phyloP scores from a whole-genome alignment of 306 rosid genomes.

The Lathyrus sativus region DNA sequence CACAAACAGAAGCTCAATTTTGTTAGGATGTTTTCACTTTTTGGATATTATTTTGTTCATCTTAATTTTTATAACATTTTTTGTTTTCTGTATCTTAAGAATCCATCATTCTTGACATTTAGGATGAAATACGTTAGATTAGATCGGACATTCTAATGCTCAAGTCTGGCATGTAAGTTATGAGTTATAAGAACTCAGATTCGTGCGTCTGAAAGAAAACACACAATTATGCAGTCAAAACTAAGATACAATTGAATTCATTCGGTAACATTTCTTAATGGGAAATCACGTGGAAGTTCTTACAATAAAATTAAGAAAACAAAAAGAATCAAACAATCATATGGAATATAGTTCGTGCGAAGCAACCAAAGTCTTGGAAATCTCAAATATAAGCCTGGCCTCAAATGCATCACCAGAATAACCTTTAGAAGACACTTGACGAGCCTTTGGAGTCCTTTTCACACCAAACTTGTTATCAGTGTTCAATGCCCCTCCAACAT shows the following conservation, averaged over 20 bases:
- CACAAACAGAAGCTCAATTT: background rate
- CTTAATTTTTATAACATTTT: background rate
- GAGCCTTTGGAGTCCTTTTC: conserved; percentile 40
- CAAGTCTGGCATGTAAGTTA: background rate
- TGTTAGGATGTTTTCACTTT: background rate
- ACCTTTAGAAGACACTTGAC: background rate
- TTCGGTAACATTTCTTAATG: background rate
- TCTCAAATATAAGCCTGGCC: conserved; percentile 51
- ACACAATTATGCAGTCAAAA: background rate
- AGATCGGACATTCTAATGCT: background rate
- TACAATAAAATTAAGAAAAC: background rate
- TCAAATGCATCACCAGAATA: conserved; percentile 49
- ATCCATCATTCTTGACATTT: background rate
- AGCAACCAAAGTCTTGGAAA: conserved; percentile 49
- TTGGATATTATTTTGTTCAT: background rate
- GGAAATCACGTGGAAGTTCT: background rate
- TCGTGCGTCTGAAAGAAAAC: background rate
- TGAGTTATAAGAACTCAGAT: background rate
- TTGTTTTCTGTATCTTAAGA: conserved; percentile 6
- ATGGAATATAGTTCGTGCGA: conserved; percentile 39
- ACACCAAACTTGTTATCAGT: conserved; percentile 37
- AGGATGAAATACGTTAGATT: background rate
- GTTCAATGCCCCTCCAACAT: conserved; percentile 23
- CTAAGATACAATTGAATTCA: background rate
- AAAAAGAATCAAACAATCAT: background rate